Conservation (phyloP, 2,329 filamentous ascomycete genomes). For the Waltergamsia citrina region DNA sequence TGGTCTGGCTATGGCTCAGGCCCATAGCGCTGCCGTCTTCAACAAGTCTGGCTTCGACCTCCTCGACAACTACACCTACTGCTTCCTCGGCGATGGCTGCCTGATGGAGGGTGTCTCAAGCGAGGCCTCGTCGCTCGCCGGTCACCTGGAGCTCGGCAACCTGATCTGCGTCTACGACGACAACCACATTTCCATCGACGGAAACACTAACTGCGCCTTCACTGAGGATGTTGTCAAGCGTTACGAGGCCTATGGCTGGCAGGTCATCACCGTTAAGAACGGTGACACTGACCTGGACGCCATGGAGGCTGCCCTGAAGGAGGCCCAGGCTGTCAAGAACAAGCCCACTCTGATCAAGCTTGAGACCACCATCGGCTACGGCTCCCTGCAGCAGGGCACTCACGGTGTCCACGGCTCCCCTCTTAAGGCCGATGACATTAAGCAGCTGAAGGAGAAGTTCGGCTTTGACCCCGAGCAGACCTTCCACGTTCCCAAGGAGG, state of each 20-base stretch:
- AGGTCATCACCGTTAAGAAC: slow-evolving; percentile 73
- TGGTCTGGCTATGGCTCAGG: slow-evolving; percentile 93
- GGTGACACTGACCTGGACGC: slow-evolving; percentile 80
- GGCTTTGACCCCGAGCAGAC: slow-evolving; percentile 91
- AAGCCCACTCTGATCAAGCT: slow-evolving; percentile 97
- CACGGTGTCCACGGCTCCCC: slow-evolving; percentile 93
- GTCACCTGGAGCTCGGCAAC: slow-evolving; percentile 96
- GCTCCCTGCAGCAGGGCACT: slow-evolving; percentile 87
- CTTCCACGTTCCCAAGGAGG: slow-evolving; percentile 89
- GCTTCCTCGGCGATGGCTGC: slow-evolving; percentile 96
- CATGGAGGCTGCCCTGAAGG: slow-evolving; percentile 82
- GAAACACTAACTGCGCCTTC: slow-evolving; percentile 92
- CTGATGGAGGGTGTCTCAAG: slow-evolving; percentile 95
- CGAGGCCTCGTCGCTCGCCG: slow-evolving; percentile 86
- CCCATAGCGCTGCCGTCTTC: slow-evolving; percentile 81
- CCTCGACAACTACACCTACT: slow-evolving; percentile 94
- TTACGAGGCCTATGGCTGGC: slow-evolving; percentile 97
- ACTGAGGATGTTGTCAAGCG: slow-evolving; percentile 93
- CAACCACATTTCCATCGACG: slow-evolving; percentile 94
- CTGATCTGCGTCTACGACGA: slow-evolving; percentile 96
- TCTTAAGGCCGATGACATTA: slow-evolving; percentile 88
- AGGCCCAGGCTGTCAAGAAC: slow-evolving; percentile 80
- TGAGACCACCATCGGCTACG: slow-evolving; percentile 94
- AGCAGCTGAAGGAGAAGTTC: slow-evolving; percentile 89
- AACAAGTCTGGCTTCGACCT: slow-evolving; percentile 94